These are phyloP conservation scores for Mycena epipterygia DNA, from an alignment of 768 basidiomycete species.

Conservation along the genomic window DNA sequence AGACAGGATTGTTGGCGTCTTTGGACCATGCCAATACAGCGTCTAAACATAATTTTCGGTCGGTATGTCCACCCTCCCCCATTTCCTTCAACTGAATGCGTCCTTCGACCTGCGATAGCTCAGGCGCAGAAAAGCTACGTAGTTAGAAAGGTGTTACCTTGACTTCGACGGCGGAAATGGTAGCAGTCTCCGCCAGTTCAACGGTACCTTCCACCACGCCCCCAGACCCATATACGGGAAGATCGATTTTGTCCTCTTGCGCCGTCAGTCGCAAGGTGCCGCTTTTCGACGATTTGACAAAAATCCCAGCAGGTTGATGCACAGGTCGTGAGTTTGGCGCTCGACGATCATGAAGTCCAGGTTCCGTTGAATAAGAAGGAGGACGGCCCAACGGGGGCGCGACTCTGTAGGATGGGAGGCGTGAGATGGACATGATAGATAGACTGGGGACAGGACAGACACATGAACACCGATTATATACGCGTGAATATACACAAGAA, in stretches of 20 bases:
- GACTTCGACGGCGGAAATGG: constrained; percentile 72
- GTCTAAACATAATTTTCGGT: constrained; percentile 65
- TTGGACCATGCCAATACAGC: constrained; percentile 71
- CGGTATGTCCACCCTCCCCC: constrained; percentile 74
- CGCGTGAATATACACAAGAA: too few relatives aligned
- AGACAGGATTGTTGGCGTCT: constrained; percentile 55
- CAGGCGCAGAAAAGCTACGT: background rate
- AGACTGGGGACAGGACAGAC: too few relatives aligned
- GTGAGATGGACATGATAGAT: constrained; percentile 68
- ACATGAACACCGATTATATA: too few relatives aligned
- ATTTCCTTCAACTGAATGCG: constrained; percentile 70
- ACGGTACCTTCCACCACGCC: constrained; percentile 68
- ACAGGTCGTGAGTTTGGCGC: constrained; percentile 58
- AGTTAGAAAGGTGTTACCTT: constrained; percentile 61
- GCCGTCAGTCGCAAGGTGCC: constrained; percentile 66
- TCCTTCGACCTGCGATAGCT: constrained; percentile 68
- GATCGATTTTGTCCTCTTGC: constrained; percentile 62
- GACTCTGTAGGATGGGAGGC: constrained; percentile 69
- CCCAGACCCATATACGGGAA: constrained; percentile 71
- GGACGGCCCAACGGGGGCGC: constrained; percentile 51
- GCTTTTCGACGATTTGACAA: constrained; percentile 71
- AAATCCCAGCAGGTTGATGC: constrained; percentile 60
- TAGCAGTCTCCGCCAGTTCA: constrained; percentile 67
- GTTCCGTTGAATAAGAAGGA: constrained; percentile 70
- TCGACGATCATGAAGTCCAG: constrained; percentile 66